These are phyloP conservation scores for Entelexis sorbosivorans DNA, from an alignment of 1,139 yeast species.

Conservation along the genomic window DNA sequence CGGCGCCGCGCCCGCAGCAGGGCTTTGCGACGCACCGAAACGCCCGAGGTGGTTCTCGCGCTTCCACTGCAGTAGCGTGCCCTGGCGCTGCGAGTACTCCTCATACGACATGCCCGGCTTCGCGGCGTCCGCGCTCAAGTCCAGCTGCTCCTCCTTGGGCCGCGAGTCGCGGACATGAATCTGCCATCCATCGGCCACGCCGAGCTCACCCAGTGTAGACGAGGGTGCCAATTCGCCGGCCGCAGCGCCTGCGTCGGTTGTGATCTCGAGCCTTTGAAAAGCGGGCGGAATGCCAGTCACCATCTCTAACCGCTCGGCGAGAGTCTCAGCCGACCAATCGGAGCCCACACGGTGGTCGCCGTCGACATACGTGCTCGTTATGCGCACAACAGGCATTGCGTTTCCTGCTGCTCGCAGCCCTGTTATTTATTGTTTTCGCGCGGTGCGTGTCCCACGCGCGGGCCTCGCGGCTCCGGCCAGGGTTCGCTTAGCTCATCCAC, in stretches of 20 bases:
- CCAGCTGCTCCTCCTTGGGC: constrained; percentile 27
- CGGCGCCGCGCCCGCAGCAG: constrained; percentile 16
- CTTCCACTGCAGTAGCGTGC: constrained; percentile 72
- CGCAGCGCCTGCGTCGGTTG: constrained; percentile 7
- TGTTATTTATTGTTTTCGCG: background rate
- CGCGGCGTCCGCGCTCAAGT: constrained; percentile 29
- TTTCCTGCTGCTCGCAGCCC: background rate
- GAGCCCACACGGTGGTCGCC: constrained; percentile 62
- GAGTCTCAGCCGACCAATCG: constrained; percentile 47
- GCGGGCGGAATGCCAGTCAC: constrained; percentile 69
- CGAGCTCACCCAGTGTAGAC: constrained; percentile 45
- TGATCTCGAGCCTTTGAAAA: constrained; percentile 45
- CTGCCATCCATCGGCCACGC: constrained; percentile 34
- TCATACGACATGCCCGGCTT: constrained; percentile 36
- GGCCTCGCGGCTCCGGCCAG: background rate
- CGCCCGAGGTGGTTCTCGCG: constrained; percentile 55
- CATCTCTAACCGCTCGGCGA: constrained; percentile 51
- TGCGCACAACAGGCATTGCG: constrained; percentile 38
- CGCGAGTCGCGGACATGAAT: constrained; percentile 33
- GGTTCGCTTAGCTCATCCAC: background rate
- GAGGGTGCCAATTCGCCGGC: constrained; percentile 39
- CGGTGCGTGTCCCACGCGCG: background rate
- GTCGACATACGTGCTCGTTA: constrained; percentile 56
- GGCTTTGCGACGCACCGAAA: constrained; percentile 33
- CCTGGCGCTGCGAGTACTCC: constrained; percentile 50